Base-by-base conservation (phyloP, 495 filamentous ascomycete species). In the Chaetomium tenue region DNA sequence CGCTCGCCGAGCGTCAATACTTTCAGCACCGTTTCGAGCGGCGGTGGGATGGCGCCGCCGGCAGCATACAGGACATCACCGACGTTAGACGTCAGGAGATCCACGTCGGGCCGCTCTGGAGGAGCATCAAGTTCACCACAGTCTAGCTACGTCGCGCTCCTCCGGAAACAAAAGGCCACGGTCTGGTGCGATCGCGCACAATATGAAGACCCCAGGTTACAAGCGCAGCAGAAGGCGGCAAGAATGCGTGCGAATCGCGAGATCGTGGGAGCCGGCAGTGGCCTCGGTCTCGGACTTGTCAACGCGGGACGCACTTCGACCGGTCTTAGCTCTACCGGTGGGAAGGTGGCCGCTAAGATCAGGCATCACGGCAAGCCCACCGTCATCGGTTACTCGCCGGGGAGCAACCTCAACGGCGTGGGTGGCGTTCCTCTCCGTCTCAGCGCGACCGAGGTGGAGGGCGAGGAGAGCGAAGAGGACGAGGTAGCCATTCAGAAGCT, bases 101-200 rank as follows among this genome's bases (percentile, higher is more conserved):
- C 87, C 3, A 86, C 84, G 16, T 94, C 90, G 57, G 86, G 87
- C 37, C 80, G 84, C 70, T 92, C 90, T 61, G 83, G 84, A 63
- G 84, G 83, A 48, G 81, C 81, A 9, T 75, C 79, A 20, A 82
- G 83, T 5, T 79, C 78, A 5, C 76, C 76, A 22, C 81, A 83
- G 48, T 83, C 89, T 7, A 81, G 86, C 33, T 99, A 99, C 75
- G 94, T 99, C 25, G 93, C 94, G 16, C 81, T 97, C 12, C 89
- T 99, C 80, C 86, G 94, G 54, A 91, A 91, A 69, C 94, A 99
- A 72, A 99, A 98, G 72, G 94, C 91, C 33, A 99, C 94, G 0
- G 94, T 99, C 9, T 99, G 94, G 94, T 97, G 93, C 76, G 95
- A 98, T 68, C 92, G 93, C 59, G 85, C 92, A 16, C 94, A 99